Base-by-base conservation (phyloP, 148 eudicot genomes). In the Diospyros lotus region DNA sequence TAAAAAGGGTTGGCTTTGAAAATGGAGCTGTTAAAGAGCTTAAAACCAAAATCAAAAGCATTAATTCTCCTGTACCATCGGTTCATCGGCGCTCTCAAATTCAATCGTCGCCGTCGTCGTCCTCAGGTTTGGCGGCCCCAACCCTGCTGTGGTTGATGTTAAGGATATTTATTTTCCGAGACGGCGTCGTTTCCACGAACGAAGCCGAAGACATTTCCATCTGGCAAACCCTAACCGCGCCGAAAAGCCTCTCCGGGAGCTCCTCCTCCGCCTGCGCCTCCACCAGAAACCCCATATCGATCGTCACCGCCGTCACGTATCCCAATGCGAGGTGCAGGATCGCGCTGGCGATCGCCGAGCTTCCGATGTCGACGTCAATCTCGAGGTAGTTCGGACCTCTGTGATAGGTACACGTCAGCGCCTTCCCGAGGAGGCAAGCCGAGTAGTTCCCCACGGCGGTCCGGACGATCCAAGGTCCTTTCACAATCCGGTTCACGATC, bases 381-480 rank as follows among this genome's bases (percentile, higher is more conserved):
- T 95, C 98, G 69, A 95, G 69, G 79, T 90, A 95, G 76, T 92
- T 87, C 0, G 82, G 70, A 8, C 97, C 97, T 44, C 88, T 81
- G 62, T 87, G 83, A 67, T 95, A 95, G 44, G 83, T 71, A 70
- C 96, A 89, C 5, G 85, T 90, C 68, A 95, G 80, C 7, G 97
- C 97, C 72, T 84, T 92, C 4, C 98, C 98, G 28, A 95, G 52
- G 0, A 95, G 68, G 45, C 98, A 95, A 2, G 94, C 96, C 13
- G 96, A 80, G 82, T 95, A 87, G 73, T 84, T 89, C 39, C 98
- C 97, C 9, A 90, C 98, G 12, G 98, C 84, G 3, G 87, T 71
- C 74, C 89, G 92, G 42, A 95, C 91, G 62, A 95, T 83, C 98
- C 98, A 95, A 11, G 97, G 98, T 0, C 98, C 98, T 55, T 89